Evolutionary conservation across 495 filamentous ascomycete genomes (phyloP), one percentile per base, ranked within the genome.

Genomic region (Penicillium macrosclerotiorum): DNA sequence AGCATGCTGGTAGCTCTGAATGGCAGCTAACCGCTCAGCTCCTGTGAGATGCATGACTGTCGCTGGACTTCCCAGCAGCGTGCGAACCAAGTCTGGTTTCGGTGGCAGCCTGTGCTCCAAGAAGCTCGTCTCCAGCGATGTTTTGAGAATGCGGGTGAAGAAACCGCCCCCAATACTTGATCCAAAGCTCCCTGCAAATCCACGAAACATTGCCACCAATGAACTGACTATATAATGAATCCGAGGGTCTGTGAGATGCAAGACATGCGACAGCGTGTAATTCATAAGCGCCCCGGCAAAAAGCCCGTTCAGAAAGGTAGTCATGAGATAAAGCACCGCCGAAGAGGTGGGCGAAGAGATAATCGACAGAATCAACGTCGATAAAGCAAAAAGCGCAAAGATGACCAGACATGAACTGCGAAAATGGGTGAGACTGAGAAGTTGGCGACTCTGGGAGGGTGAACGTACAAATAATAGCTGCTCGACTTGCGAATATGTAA

Each of bases 141-240:
- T 55, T n/a, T 77, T 73, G 31, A 90, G 57, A 5, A 78, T 67
- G 3, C 88, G 75, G 8, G 72, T 67, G 57, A 90, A 92, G 23
- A 88, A 71, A 0, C 88, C 87, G 1, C 88, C 87, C 5, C 87
- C 88, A 14, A 89, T 84, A 0, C 86, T 82, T 11, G 82, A 83
- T 1, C 88, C 87, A 49, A 90, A 90, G 44, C 76, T 81, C 3
- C 84, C 86, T 1, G 86, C 85, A 46, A 89, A 85, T 7, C 85
- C 85, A 0, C 87, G 71, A 53, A 88, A 88, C 4, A 85, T 90
- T 5, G 83, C 76, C 0, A 90, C 50, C 19, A 92, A 61, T 2
- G 84, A 78, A 2, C 79, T 86, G 14, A 83, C 81, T 47, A 91
- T 80, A 51, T 83, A 88, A 55, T 90, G 85, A 9, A 77, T 74